Conservation (phyloP, 1,284 basidiomycete genomes). For the Mycena sp. region DNA sequence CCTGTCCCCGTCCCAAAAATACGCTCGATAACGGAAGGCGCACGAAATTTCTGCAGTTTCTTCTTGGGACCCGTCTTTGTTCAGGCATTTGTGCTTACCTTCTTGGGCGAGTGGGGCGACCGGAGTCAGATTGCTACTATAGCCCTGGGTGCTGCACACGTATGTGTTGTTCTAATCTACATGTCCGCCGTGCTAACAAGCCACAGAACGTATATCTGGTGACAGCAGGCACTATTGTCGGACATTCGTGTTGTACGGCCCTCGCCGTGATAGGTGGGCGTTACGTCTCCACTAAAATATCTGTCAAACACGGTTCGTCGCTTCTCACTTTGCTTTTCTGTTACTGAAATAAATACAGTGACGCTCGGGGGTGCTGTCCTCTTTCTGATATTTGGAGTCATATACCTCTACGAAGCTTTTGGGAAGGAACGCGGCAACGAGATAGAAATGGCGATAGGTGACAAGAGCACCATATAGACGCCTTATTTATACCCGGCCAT, state of each 20-base stretch:
- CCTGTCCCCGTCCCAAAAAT: conserved; percentile 32
- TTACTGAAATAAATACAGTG: conserved; percentile 57
- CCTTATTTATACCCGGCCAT: not conserved
- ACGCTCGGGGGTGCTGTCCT: conserved; percentile 85
- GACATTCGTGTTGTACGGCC: conserved; percentile 90
- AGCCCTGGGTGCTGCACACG: conserved; percentile 94
- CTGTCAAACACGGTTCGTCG: conserved; percentile 90
- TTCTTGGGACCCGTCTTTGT: conserved; percentile 94
- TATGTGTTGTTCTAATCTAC: conserved; percentile 48
- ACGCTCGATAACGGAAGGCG: conserved; percentile 64
- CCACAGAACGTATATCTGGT: conserved; percentile 77
- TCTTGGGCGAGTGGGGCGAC: conserved; percentile 99
- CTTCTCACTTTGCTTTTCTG: conserved; percentile 12
- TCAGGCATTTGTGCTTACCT: conserved; percentile 94
- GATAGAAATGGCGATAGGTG: conserved; percentile 25
- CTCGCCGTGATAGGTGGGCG: conserved; percentile 92
- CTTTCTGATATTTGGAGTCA: conserved; percentile 85
- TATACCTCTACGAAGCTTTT: conserved; percentile 81
- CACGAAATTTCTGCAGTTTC: conserved; percentile 85
- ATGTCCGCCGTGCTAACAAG: conserved; percentile 7
- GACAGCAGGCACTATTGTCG: conserved; percentile 89
- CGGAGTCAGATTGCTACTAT: conserved; percentile 98
- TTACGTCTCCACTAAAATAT: conserved; percentile 93
- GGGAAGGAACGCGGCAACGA: conserved; percentile 26
- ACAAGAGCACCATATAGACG: conserved; percentile 5